phyloP scores from a whole-genome alignment of 2,329 filamentous ascomycete species.

The Exophiala mesophila region DNA sequence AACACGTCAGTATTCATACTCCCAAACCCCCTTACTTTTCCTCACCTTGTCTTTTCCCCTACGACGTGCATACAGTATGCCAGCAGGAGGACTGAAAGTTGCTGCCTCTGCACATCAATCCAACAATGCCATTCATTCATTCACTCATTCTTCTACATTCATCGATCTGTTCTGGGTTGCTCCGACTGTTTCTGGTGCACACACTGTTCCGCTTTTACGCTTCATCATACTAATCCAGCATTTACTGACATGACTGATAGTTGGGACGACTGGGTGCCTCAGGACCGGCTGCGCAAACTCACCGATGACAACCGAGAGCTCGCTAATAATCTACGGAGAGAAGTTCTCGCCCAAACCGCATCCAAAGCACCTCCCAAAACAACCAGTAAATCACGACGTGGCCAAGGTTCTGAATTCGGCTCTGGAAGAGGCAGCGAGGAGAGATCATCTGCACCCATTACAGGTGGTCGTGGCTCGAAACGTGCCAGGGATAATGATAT shows the following conservation, averaged over 20 bases:
- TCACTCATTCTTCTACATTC: too few relatives aligned
- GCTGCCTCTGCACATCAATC: not conserved
- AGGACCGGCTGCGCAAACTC: conserved; percentile 89
- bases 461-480: conserved; percentile 42
- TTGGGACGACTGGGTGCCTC: conserved; percentile 97
- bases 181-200: too few relatives aligned
- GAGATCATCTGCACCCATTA: conserved; percentile 39
- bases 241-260: too few relatives aligned
- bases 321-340: conserved; percentile 50
- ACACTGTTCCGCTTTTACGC: too few relatives aligned
- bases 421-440: conserved; percentile 44
- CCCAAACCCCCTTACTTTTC: not conserved
- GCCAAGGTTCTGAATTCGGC: conserved; percentile 37
- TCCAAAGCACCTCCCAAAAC: conserved; percentile 23
- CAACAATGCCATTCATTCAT: too few relatives aligned
- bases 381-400: conserved; percentile 28
- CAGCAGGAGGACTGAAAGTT: too few relatives aligned
- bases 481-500: conserved; percentile 44
- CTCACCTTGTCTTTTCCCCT: too few relatives aligned
- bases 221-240: too few relatives aligned
- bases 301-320: conserved; percentile 93
- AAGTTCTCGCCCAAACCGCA: conserved; percentile 30
- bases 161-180: too few relatives aligned
- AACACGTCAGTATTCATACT: conserved; percentile 64
- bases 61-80: too few relatives aligned